Evolutionary conservation across 345 rosid species (phyloP).

Genomic region (Euphorbia lathyris): DNA sequence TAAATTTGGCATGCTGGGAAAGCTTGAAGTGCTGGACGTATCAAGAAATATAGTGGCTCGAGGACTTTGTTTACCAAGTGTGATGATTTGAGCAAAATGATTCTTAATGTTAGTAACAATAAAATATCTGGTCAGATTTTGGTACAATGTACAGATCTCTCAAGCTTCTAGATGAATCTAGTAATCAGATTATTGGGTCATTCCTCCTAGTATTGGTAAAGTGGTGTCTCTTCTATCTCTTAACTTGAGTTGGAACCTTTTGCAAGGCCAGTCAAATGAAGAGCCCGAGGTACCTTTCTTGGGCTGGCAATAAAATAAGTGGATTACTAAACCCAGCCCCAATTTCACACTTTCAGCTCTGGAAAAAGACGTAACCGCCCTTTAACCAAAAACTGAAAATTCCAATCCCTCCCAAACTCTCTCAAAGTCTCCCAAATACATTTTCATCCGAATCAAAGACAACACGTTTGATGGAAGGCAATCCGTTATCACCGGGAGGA

Average conservation of each 20-base stretch:
- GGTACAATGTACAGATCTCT: conserved; percentile 46
- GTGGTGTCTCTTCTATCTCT: conserved; percentile 42
- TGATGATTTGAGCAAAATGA: conserved; percentile 30
- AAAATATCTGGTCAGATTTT: conserved; percentile 41
- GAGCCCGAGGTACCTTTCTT: conserved; percentile 43
- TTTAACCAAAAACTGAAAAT: no score
- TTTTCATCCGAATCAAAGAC: no score
- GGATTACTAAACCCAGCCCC: no score
- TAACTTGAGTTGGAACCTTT: conserved; percentile 48
- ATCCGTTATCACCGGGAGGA: no score
- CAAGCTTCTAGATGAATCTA: conserved; percentile 44
- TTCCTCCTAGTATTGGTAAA: conserved; percentile 43
- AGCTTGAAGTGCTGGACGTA: conserved; percentile 82
- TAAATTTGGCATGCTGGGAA: conserved; percentile 61
- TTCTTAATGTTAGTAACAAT: conserved; percentile 56
- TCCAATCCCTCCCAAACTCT: no score
- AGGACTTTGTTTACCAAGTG: conserved; percentile 43
- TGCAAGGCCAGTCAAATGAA: conserved; percentile 42
- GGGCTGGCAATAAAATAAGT: conserved; percentile 49
- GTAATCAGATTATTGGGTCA: conserved; percentile 44
- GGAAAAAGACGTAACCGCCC: no score
- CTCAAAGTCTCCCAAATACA: no score
- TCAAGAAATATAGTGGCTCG: conserved; percentile 73
- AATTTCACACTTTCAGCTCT: no score
- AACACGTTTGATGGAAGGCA: no score